Conservation (phyloP, 2,329 filamentous ascomycete genomes). For the Botrytis squamosa region DNA sequence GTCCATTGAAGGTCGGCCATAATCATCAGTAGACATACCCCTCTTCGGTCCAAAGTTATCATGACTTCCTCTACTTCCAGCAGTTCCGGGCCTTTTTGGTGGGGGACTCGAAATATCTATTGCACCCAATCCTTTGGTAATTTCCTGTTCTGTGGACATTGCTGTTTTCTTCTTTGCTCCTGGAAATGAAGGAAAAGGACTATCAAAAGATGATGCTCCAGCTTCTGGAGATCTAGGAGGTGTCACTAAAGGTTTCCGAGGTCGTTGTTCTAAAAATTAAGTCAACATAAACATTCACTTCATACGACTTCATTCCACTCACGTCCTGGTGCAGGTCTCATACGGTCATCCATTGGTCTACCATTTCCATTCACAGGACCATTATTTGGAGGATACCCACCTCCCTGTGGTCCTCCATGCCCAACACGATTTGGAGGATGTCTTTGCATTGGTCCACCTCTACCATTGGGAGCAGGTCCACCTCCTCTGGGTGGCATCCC, state of each 20-base stretch:
- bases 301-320: constrained; percentile 6
- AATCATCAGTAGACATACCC: constrained; percentile 30
- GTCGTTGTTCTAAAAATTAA: constrained; percentile 25
- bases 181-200: constrained; percentile 49
- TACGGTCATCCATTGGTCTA: constrained; percentile 25
- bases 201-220: constrained; percentile 44
- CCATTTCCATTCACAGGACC: constrained; percentile 25
- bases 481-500: constrained; percentile 31
- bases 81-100: constrained; percentile 26
- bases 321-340: constrained; percentile 26
- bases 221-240: constrained; percentile 42
- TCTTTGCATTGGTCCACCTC: constrained; percentile 35
- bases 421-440: constrained; percentile 32
- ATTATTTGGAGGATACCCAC: constrained; percentile 31
- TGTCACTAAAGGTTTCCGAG: constrained; percentile 35
- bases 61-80: constrained; percentile 33
- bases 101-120: constrained; percentile 34
- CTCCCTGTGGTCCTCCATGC: constrained; percentile 32
- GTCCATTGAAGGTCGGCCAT: constrained; percentile 33
- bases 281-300: constrained; percentile 6
- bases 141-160: constrained; percentile 43
- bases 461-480: constrained; percentile 23
- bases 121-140: constrained; percentile 35
- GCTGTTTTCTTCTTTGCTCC: constrained; percentile 42
- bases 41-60: constrained; percentile 23